Evolutionary conservation across 2,329 filamentous ascomycete genomes (phyloP), one percentile per base, ranked within the genome.

Genomic region (Colletotrichum sublineola): DNA sequence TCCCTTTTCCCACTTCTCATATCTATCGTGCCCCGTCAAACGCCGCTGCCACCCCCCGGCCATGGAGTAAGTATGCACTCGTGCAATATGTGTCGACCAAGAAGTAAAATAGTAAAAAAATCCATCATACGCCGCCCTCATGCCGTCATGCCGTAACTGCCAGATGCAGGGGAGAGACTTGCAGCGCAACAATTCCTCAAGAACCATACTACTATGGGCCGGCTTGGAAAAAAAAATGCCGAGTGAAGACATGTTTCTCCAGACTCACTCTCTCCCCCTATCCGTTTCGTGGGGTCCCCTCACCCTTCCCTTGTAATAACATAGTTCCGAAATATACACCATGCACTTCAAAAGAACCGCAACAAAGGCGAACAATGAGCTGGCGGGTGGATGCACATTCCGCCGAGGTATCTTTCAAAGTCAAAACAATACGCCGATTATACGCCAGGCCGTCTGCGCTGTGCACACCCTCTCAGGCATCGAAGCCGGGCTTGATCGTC

Each of bases 361-460:
- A 46, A 63, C 58, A 69, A 64, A 60, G 31, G 65, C 53, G 53
- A 64, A 64, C 46, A 55, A 53, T 60, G 29, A 50, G 60, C 12
- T 40, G 40, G 55, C 29, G n/a, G 61, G 14, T 52, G 33, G 15
- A 48, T 36, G 52, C 44, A 64, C 40, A 42, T 57, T 57, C 64
- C 60, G 44, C 65, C 60, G 44, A 69, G 60, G 65, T 72, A 72
- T 72, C 66, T 60, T 60, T 71, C 65, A 53, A 60, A 64, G 53
- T 55, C 66, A 72, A 66, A 72, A 68, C n/a, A 42, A 44, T 62
- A 71, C 56, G 63, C 63, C 63, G 29, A 38, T n/a, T 52, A 63
- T 67, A 62, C 68, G 68, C 63, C 40, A 36, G 20, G 40, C 29
- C 44, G 42, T 44, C 31, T 40, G 40, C 52, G 11, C 9, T 2